A percentile compares a stretch with the other conserved stretches of the same genome.
Evolutionary conservation across 331 rosid species (phyloP).

Genomic region (Malus hybrid): DNA sequence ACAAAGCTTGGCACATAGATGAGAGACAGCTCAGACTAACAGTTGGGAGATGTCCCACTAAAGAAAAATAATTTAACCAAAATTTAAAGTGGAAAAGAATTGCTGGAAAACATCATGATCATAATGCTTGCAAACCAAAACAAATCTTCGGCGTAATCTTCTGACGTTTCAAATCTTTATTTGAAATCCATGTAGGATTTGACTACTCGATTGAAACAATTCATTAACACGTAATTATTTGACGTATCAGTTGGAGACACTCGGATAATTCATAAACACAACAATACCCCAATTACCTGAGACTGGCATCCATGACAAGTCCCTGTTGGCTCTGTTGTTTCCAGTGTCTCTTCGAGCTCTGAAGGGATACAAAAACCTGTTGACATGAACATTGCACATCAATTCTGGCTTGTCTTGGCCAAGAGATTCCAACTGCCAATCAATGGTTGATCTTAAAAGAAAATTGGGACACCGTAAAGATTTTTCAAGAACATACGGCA

Average conservation of each 20-base stretch:
- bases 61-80: background rate
- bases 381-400: background rate
- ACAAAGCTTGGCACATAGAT: background rate
- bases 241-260: background rate
- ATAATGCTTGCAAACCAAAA: background rate
- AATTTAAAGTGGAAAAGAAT: background rate
- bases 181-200: background rate
- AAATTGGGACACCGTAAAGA: no score
- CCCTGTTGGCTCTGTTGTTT: background rate
- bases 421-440: background rate
- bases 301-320: background rate
- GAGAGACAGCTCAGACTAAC: background rate
- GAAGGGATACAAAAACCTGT: background rate
- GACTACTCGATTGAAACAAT: background rate
- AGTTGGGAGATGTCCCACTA: background rate
- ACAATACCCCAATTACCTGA: background rate
- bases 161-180: background rate
- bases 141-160: background rate
- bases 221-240: no score
- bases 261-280: background rate
- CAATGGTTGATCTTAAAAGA: background rate
- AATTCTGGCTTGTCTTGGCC: background rate
- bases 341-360: background rate
- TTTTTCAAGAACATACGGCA: no score
- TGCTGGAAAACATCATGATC: background rate